These are phyloP conservation scores for Gnomoniopsis smithogilvyi DNA, from an alignment of 2,329 filamentous ascomycete species.

Conservation along the genomic window DNA sequence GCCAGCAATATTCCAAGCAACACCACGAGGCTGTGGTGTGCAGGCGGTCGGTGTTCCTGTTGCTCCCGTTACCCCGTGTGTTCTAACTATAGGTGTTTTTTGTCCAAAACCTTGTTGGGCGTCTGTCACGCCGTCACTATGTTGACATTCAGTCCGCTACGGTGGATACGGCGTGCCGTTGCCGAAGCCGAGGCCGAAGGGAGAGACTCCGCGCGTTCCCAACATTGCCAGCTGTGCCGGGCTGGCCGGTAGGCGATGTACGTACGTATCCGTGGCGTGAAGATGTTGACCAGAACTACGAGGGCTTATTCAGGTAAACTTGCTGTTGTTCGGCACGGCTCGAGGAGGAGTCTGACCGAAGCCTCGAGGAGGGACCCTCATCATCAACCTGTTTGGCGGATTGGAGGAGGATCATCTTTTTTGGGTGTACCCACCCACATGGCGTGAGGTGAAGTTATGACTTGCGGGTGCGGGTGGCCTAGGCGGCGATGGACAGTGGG, in stretches of 20 bases:
- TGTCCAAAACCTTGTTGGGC: slow-evolving; percentile 1
- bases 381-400: not conserved
- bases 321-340: not conserved
- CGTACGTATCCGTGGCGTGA: not conserved
- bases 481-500: not conserved
- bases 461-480: not conserved
- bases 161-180: not conserved
- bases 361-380: not conserved
- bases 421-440: not conserved
- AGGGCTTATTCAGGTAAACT: not conserved
- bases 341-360: not conserved
- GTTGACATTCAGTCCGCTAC: not conserved
- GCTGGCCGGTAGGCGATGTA: not conserved
- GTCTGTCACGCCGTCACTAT: slow-evolving; percentile 2
- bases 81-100: slow-evolving; percentile 1
- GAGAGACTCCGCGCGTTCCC: not conserved
- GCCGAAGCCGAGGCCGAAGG: not conserved
- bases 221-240: not conserved
- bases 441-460: slow-evolving; percentile 2
- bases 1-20: not conserved
- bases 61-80: not conserved
- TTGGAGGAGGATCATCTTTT: not conserved
- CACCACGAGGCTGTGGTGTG: not conserved
- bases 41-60: not conserved
- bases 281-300: not conserved